Base-by-base conservation (phyloP, 2,329 filamentous ascomycete species). In the Kalaharituber pfeilii region DNA sequence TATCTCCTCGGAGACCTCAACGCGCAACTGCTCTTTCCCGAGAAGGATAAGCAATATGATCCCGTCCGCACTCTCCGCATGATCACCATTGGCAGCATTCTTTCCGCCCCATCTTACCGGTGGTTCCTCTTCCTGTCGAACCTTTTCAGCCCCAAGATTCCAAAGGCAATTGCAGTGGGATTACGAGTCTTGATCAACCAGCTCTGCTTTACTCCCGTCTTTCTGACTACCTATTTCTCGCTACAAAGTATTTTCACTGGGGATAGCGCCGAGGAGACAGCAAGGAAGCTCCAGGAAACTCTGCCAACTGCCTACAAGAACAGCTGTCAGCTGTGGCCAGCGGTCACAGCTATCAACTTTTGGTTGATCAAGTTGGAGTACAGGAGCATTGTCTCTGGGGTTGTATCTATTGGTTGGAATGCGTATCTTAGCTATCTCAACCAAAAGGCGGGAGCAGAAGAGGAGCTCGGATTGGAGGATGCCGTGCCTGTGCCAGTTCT, bases 251-350 rank as follows among this genome's bases (percentile, higher is more conserved):
- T 87, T 3, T 72, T 93, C 1, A 75, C 79, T 0, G 87, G 86
- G 33, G 81, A 82, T 26, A 75, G 73, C 0, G 65, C 80, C 1
- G 65, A 70, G 5, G 81, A 85, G 53, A 77, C 82, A 1, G 76
- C 77, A 67, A 78, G 84, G 62, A 79, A 85, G 52, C 74, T 95
- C 56, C 76, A 75, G 61, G 73, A 79, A 56, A 88, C 87, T 0
- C 82, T 94, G 0, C 86, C 87, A 0, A 73, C 75, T 24, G 87
- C 81, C 65, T 78, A 85, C 65, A 67, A 79, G 65, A 94, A 91
- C 67, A 84, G 81, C 57, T 80, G 81, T 67, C 94, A 93, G 70
- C 68, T 95, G 24, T 95, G 88, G 88, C 89, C 88, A 0, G 79
- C 79, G 0, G 82, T 94, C 15, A 93, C 83, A 13, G 86, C 86